Evolutionary conservation across 139 green algal species (phyloP), one percentile per base, ranked within the genome.

Genomic region (Chlamydomonas schloesseri): DNA sequence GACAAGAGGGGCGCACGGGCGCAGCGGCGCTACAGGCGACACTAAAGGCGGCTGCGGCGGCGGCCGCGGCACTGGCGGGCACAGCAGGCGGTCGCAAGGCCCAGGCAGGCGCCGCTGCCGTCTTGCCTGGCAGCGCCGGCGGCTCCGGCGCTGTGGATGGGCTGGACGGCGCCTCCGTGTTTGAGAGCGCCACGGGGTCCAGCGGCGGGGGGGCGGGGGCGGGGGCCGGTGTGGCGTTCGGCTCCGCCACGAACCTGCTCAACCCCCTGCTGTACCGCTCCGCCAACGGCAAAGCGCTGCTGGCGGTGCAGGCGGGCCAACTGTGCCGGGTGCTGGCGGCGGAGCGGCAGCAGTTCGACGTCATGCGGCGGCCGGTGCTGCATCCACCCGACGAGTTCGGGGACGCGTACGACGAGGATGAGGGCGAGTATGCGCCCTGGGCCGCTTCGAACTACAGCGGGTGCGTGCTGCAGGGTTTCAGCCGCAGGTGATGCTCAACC

Each of bases 251-350:
- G 3, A 34, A 34, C 14, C 34, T 34, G 60, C 76, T 83, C 0
- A 73, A 83, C 14, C 60, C 76, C 11, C 62, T 73, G 26, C 26
- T 73, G 28, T 36, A 83, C 37, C 37, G 42, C 26, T 55, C 42
- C 50, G 50, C 75, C 75, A 82, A 82, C 57, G 42, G 10, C 76
- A 74, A 84, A n/a, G 77, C 77, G 34, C 37, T 84, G 29, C 62
- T 75, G 67, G 62, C 77, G 34, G 77, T 84, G 47, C 64, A 74
- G 77, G 77, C 77, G 42, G 31, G 28, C 17, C 77, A 84, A 64
- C 42, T 84, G n/a, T 50, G 42, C 24, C 42, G 46, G 29, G 77
- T 84, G 34, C 62, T 84, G 29, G 42, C 55, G 9, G 28, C 77
- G 77, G 77, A 84, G 77, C 62, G 77, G 15, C 64, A 50, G 42